phyloP scores from a whole-genome alignment of 2,329 filamentous ascomycete genomes.

The Diplocarpon mali region DNA sequence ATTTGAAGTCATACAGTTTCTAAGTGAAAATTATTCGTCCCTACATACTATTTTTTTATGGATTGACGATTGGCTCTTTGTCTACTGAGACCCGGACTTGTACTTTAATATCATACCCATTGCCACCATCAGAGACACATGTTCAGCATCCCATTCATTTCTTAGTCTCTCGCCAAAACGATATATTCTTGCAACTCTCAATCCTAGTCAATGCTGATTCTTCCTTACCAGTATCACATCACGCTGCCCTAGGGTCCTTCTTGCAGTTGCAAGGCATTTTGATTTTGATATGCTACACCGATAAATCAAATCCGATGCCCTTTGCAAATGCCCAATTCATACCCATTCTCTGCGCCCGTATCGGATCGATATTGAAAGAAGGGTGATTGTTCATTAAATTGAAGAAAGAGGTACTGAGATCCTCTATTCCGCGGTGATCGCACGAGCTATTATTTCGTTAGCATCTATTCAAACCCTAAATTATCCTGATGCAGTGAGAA shows the following conservation, averaged over 20 bases:
- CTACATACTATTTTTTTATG: too few species aligned
- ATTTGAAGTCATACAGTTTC: too few species aligned
- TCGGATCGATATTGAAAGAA: conserved; percentile 20
- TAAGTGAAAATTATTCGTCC: too few species aligned
- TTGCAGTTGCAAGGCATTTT: conserved; percentile 18
- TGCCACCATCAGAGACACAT: too few species aligned
- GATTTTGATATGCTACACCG: conserved; percentile 28
- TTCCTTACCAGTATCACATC: not conserved
- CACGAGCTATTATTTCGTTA: conserved; percentile 41
- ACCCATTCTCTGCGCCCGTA: conserved; percentile 17
- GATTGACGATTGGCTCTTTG: too few species aligned
- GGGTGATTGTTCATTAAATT: conserved; percentile 24
- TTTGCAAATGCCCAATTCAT: conserved; percentile 26
- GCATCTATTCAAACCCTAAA: conserved; percentile 12
- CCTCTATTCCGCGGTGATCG: conserved; percentile 39
- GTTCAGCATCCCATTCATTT: too few species aligned
- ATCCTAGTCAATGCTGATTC: not conserved
- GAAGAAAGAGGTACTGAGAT: conserved; percentile 17
- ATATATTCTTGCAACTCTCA: too few species aligned
- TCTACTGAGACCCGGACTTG: too few species aligned
- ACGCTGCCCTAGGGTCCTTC: not conserved
- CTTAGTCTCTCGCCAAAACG: too few species aligned
- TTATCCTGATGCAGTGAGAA: conserved; percentile 22
- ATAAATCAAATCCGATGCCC: conserved; percentile 24
- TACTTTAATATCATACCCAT: too few species aligned